Evolutionary conservation across 2,329 filamentous ascomycete genomes (phyloP).

Genomic region (Colletotrichum caudatum): DNA sequence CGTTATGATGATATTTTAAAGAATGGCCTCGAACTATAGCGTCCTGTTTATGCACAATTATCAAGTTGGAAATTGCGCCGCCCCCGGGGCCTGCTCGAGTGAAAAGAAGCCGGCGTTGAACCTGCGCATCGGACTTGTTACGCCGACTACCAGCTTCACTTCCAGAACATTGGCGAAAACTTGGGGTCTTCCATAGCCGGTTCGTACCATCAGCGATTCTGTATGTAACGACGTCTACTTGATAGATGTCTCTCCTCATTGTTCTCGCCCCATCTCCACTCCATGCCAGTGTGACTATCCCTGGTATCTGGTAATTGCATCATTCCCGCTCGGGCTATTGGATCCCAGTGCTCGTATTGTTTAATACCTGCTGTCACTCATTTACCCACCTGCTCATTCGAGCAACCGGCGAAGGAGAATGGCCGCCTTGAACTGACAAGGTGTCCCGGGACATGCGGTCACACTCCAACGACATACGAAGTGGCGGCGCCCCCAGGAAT

Average conservation of each 20-base stretch:
- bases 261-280: neutral
- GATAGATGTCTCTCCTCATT: neutral
- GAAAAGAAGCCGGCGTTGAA: neutral
- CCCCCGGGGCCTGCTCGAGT: neutral
- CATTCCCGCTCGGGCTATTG: neutral
- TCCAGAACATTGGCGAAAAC: neutral
- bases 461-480: neutral
- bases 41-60: neutral
- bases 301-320: neutral
- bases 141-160: neutral
- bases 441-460: neutral
- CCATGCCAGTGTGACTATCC: neutral
- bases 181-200: neutral
- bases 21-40: too few relatives aligned
- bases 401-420: neutral
- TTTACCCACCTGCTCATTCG: neutral
- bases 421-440: neutral
- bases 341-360: neutral
- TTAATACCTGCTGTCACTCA: neutral
- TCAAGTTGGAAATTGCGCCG: neutral
- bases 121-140: neutral
- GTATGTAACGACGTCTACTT: neutral
- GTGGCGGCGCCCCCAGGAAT: neutral
- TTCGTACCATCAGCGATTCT: neutral
- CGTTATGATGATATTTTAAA: constrained; percentile 15